These are phyloP conservation scores for Dactylonectria estremocensis DNA, from an alignment of 2,329 filamentous ascomycete genomes.

Conservation along the genomic window DNA sequence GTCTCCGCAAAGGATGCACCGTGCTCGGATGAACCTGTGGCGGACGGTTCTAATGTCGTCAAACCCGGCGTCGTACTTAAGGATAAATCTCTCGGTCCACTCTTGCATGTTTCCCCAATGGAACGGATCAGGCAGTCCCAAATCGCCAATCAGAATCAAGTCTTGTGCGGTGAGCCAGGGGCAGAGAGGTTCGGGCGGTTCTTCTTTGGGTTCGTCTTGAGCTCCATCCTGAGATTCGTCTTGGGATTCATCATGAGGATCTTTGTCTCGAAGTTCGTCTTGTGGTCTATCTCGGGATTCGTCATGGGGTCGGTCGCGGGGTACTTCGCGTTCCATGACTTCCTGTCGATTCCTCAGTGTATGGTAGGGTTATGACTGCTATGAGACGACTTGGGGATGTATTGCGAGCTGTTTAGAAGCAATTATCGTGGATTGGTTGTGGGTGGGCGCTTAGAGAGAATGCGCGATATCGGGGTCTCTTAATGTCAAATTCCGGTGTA, in stretches of 20 bases:
- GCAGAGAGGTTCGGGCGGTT: background rate
- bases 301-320: no score
- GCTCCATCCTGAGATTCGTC: background rate
- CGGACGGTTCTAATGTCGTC: constrained; percentile 7
- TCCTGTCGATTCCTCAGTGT: background rate
- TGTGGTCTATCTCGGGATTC: no score
- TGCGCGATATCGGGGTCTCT: constrained; percentile 4
- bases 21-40: constrained; percentile 34
- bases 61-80: constrained; percentile 6
- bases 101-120: constrained; percentile 7
- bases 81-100: constrained; percentile 21
- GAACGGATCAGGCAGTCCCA: constrained; percentile 41
- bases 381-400: background rate
- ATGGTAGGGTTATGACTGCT: no score
- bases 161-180: constrained; percentile 32
- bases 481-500: constrained; percentile 21
- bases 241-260: no score
- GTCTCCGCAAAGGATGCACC: constrained; percentile 34
- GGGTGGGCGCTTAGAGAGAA: background rate
- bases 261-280: no score
- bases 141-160: constrained; percentile 17
- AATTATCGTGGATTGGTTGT: background rate
- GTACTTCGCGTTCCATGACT: constrained; percentile 5
- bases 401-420: background rate
- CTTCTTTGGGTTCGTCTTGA: constrained; percentile 8